These are phyloP conservation scores for Spathaspora arborariae DNA, from an alignment of 805 yeast genomes.

Conservation along the genomic window DNA sequence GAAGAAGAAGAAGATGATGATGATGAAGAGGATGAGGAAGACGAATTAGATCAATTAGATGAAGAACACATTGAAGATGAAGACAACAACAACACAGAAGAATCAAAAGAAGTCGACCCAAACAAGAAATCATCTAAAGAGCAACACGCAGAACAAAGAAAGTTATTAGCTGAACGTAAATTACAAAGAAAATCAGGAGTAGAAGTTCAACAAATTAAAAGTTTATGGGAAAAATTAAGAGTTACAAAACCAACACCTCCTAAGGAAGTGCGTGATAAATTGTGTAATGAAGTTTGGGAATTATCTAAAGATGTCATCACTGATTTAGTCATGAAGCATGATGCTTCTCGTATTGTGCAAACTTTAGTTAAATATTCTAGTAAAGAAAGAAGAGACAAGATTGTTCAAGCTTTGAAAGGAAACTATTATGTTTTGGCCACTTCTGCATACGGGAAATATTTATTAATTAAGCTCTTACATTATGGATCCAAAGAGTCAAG, in stretches of 20 bases:
- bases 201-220: constrained; percentile 80
- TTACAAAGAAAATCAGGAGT: constrained; percentile 82
- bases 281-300: constrained; percentile 82
- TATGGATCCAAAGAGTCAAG: constrained; percentile 86
- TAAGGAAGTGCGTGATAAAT: constrained; percentile 67
- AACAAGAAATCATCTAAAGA: constrained; percentile 55
- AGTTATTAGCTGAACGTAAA: constrained; percentile 76
- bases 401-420: constrained; percentile 69
- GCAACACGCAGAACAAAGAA: constrained; percentile 80
- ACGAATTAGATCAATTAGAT: constrained; percentile 14
- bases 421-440: constrained; percentile 80
- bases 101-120: constrained; percentile 28
- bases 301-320: constrained; percentile 70
- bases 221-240: constrained; percentile 87
- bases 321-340: constrained; percentile 91
- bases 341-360: constrained; percentile 94
- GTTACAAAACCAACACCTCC: constrained; percentile 81
- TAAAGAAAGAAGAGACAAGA: constrained; percentile 70
- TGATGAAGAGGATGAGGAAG: constrained; percentile 22
- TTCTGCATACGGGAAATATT: constrained; percentile 89
- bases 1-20: constrained; percentile 26
- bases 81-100: constrained; percentile 23
- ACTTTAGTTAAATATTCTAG: constrained; percentile 84
- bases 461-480: constrained; percentile 82
- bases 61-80: constrained; percentile 18